phyloP scores from a whole-genome alignment of 352 stramenopile genomes.

The Globisporangium solare region DNA sequence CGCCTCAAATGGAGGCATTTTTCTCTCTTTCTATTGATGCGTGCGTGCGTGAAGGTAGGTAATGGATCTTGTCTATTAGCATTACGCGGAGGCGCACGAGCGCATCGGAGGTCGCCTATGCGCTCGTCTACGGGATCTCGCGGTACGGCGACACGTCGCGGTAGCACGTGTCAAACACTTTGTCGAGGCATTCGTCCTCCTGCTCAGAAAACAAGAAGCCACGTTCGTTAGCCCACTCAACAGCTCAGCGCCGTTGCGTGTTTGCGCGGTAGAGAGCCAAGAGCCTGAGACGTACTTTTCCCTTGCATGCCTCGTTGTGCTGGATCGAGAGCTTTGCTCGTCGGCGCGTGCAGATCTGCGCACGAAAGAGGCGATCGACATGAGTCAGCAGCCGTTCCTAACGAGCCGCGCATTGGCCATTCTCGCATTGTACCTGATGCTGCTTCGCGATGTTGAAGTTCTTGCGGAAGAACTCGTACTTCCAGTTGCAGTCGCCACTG shows the following conservation, averaged over 20 bases:
- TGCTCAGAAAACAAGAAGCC: constrained; percentile 18
- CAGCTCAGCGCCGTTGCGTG: background rate
- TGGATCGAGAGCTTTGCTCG: constrained; percentile 83
- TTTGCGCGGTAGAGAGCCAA: background rate
- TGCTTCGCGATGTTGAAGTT: constrained; percentile 89
- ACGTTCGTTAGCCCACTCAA: background rate
- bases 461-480: constrained; percentile 90
- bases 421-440: constrained; percentile 57
- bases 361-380: background rate
- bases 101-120: background rate
- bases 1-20: too few relatives aligned
- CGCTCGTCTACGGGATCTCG: constrained; percentile 60
- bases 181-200: constrained; percentile 83
- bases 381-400: background rate
- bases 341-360: constrained; percentile 82
- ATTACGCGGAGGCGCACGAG: too few relatives aligned
- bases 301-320: constrained; percentile 72
- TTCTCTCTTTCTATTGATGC: background rate
- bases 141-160: constrained; percentile 76
- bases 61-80: constrained; percentile 3
- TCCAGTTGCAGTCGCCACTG: constrained; percentile 89
- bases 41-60: background rate
- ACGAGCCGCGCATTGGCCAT: background rate
- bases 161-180: constrained; percentile 84
- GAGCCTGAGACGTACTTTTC: constrained; percentile 32